These are phyloP conservation scores for Rosa chinensis DNA, from an alignment of 306 rosid species.

Conservation along the genomic window DNA sequence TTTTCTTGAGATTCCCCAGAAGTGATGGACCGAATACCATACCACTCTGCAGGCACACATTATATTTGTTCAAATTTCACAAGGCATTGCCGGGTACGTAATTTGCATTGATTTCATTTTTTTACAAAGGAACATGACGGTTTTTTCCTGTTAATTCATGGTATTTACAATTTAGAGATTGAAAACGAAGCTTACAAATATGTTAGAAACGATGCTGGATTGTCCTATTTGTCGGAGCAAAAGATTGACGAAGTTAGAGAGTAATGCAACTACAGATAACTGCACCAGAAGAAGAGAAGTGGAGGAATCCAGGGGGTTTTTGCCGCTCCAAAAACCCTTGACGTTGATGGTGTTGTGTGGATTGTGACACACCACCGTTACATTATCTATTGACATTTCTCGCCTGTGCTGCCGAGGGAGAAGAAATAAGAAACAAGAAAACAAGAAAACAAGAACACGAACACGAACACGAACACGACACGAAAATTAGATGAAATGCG, in stretches of 20 bases:
- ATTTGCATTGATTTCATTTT: neutral
- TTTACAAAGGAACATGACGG: neutral
- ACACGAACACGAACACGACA: neutral
- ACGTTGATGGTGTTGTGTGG: neutral
- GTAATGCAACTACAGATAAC: slow-evolving; percentile 34
- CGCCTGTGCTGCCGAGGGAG: neutral
- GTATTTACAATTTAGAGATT: neutral
- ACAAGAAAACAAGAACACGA: neutral
- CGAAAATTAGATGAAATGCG: neutral
- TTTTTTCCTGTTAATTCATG: neutral
- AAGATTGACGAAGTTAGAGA: slow-evolving; percentile 32
- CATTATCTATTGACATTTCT: slow-evolving; percentile 7
- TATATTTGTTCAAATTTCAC: neutral
- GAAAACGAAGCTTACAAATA: slow-evolving; percentile 52
- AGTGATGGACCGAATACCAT: slow-evolving; percentile 57
- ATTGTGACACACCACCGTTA: slow-evolving; percentile 44
- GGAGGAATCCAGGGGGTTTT: slow-evolving; percentile 36
- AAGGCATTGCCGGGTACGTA: neutral
- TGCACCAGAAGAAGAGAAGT: slow-evolving; percentile 57
- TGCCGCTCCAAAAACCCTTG: slow-evolving; percentile 6
- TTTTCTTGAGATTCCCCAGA: slow-evolving; percentile 32
- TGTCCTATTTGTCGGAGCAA: slow-evolving; percentile 61
- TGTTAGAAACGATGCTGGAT: slow-evolving; percentile 59
- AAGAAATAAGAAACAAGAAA: neutral
- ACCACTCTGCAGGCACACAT: slow-evolving; percentile 46